phyloP scores from a whole-genome alignment of 1,139 yeast genomes.

The Suhomyces chickasaworum region DNA sequence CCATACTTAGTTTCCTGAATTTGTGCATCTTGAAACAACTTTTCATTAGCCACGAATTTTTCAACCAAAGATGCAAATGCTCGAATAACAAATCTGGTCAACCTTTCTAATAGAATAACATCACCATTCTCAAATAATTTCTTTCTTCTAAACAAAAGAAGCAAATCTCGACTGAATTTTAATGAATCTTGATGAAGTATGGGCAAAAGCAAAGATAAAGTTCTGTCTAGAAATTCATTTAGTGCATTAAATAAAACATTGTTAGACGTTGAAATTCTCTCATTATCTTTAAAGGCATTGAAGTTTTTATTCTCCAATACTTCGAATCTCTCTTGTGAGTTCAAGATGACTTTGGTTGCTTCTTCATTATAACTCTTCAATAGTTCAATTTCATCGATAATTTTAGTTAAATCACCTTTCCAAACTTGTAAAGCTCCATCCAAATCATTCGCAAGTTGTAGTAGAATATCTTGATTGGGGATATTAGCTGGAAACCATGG shows the following conservation, averaged over 20 bases:
- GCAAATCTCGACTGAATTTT: constrained; percentile 17
- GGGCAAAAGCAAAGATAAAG: constrained; percentile 19
- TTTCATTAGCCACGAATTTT: constrained; percentile 22
- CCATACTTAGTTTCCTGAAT: neutral
- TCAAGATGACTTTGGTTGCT: constrained; percentile 6
- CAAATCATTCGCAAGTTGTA: neutral
- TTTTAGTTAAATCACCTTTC: neutral
- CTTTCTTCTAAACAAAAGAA: constrained; percentile 15
- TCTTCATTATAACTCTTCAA: constrained; percentile 7
- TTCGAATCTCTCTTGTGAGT: constrained; percentile 5
- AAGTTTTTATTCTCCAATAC: neutral
- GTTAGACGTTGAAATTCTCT: neutral
- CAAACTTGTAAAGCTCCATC: neutral
- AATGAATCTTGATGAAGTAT: constrained; percentile 26
- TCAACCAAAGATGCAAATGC: constrained; percentile 25
- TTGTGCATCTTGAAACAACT: constrained; percentile 21
- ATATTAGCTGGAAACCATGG: neutral
- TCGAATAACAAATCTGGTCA: constrained; percentile 19
- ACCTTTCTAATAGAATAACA: constrained; percentile 16
- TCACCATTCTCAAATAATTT: constrained; percentile 17
- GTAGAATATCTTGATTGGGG: neutral
- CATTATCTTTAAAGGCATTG: neutral
- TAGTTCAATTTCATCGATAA: neutral
- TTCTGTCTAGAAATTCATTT: neutral
- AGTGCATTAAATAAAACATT: constrained; percentile 3